Percentiles rank a stretch among this genome's conserved stretches.
Conservation (phyloP, 306 rosid genomes). For the Neltuma alba region DNA sequence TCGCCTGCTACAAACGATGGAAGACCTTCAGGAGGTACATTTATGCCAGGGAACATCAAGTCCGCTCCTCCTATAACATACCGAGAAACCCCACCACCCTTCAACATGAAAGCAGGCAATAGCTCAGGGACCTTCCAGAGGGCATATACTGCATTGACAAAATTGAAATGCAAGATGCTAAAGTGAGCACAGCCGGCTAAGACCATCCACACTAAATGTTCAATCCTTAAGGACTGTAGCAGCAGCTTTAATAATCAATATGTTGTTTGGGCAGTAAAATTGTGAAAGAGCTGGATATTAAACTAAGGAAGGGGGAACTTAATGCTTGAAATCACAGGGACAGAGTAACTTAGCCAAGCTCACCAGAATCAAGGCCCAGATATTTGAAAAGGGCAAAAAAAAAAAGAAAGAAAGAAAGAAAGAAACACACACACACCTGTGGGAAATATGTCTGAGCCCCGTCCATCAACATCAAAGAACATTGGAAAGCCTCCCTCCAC, state of each 20-base stretch:
- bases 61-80: conserved; percentile 92
- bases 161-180: background rate
- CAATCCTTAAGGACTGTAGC: background rate
- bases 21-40: conserved; percentile 75
- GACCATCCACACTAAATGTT: background rate
- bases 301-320: background rate
- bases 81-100: conserved; percentile 90
- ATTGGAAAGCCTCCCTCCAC: conserved; percentile 82
- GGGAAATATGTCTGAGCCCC: conserved; percentile 80
- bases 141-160: conserved; percentile 66
- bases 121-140: conserved; percentile 90
- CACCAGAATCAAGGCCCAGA: background rate
- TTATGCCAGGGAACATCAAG: conserved; percentile 97
- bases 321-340: background rate
- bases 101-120: conserved; percentile 77
- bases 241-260: conserved; percentile 2
- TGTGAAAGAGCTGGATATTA: background rate
- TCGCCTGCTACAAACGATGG: conserved; percentile 77
- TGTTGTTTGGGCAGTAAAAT: background rate
- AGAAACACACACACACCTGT: conserved; percentile 54
- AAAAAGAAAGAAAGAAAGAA: too few relatives aligned
- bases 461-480: conserved; percentile 81
- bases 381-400: too few relatives aligned
- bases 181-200: background rate
- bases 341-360: background rate